These are phyloP conservation scores for Eucalyptus marginata DNA, from an alignment of 345 rosid species.

Conservation along the genomic window DNA sequence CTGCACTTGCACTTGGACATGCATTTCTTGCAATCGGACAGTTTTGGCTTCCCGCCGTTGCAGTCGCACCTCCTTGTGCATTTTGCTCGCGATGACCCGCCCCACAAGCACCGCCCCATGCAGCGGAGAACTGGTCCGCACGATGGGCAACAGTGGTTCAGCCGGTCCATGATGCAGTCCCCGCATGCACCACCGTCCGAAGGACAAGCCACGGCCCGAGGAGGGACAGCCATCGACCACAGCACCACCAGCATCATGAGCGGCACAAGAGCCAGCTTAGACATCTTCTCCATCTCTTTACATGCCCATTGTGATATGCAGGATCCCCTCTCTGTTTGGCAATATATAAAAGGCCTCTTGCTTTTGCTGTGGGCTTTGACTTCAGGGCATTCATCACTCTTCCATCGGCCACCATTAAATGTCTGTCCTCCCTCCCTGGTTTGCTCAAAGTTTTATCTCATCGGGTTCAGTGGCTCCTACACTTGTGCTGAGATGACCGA, in stretches of 20 bases:
- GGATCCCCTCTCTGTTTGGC: neutral
- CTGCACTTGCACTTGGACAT: slow-evolving; percentile 65
- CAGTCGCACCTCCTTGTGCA: slow-evolving; percentile 50
- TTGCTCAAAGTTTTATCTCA: neutral
- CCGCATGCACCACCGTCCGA: slow-evolving; percentile 19
- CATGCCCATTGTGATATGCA: neutral
- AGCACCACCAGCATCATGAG: neutral
- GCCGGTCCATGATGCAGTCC: slow-evolving; percentile 36
- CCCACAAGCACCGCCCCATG: slow-evolving; percentile 83
- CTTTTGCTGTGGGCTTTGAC: neutral
- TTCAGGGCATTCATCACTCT: neutral
- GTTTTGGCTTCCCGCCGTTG: slow-evolving; percentile 26
- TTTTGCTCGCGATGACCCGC: slow-evolving; percentile 23
- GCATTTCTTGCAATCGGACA: slow-evolving; percentile 56
- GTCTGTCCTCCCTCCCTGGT: slow-evolving; percentile 2
- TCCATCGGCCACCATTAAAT: neutral
- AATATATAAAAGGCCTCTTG: neutral
- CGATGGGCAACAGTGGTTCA: slow-evolving; percentile 40
- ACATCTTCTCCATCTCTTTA: neutral
- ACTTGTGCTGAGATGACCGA: neutral
- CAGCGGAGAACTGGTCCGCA: slow-evolving; percentile 51
- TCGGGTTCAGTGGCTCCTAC: no score
- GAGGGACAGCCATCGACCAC: neutral
- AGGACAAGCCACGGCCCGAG: neutral
- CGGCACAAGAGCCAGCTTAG: neutral